Evolutionary conservation across 2,329 filamentous ascomycete genomes (phyloP), one percentile per base, ranked within the genome.

Genomic region (Pyrenochaeta sp.): DNA sequence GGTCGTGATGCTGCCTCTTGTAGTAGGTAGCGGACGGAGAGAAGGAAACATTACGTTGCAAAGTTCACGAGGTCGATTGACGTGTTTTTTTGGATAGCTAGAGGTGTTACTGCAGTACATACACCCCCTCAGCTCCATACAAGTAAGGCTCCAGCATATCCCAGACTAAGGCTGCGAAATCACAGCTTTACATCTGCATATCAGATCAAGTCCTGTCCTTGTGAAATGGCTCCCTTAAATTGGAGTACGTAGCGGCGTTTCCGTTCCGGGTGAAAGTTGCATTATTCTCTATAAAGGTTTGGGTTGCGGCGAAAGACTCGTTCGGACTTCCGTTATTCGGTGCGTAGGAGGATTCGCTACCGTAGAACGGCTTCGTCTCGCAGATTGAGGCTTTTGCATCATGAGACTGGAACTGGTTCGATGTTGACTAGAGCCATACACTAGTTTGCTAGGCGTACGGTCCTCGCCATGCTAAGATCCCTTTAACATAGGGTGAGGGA

Each of bases 261-360:
- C 19, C 6, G 75, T 84, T 24, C 75, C 86, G 25, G 83, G 75
- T 66, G 81, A 19, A 19, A 19, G 86, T 48, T 80, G 83, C 32
- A 84, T 86, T 67, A 72, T 81, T 45, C 80, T 85, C 72, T 82
- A 80, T 56, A 86, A 86, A 61, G 83, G 82, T 30, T 84, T 83
- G 28, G 0, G 73, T 76, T 36, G 50, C 60, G 10, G 59, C 71
- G n/a, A 65, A 71, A n/a, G 62, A 65, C 0, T 73, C 77, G 30
- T 61, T 68, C 19, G 58, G 75, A 1, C 85, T 83, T 62, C 78
- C 83, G 3, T 67, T 86, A 3, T 86, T 86, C 65, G 78, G 79
- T 32, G 78, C 77, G 63, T 32, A 37, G 3, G 72, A 78, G 40
- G 76, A 73, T 2, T 76, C 79, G 5, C 78, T 86, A 53, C 68